These are phyloP conservation scores for Punica granatum DNA, from an alignment of 345 rosid species.

Conservation along the genomic window DNA sequence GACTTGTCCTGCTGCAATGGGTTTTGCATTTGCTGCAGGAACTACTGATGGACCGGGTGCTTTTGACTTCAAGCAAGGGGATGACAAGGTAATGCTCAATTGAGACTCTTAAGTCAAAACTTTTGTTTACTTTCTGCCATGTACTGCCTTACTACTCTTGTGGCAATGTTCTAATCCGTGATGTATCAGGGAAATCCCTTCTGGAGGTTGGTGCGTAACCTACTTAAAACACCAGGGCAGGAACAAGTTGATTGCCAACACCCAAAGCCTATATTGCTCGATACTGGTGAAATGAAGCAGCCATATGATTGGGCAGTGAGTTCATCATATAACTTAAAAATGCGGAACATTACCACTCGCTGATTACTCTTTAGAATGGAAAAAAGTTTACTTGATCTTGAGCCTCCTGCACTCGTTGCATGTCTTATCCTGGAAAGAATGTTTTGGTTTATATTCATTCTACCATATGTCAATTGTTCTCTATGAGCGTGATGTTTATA, in stretches of 20 bases:
- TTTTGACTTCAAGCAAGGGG: slow-evolving; percentile 97
- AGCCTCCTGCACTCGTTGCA: neutral
- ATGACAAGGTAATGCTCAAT: slow-evolving; percentile 48
- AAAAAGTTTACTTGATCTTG: neutral
- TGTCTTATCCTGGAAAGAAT: neutral
- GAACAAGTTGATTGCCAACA: slow-evolving; percentile 73
- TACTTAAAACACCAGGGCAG: slow-evolving; percentile 63
- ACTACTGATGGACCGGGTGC: slow-evolving; percentile 99
- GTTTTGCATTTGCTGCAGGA: slow-evolving; percentile 95
- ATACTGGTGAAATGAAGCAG: slow-evolving; percentile 91
- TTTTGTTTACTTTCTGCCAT: neutral
- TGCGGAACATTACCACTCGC: neutral
- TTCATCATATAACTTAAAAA: slow-evolving; percentile 5
- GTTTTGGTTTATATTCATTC: neutral
- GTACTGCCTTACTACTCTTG: slow-evolving; percentile 3
- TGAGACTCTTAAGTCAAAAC: neutral
- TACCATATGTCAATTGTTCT: neutral
- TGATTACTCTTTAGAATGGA: neutral
- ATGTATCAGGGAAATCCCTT: slow-evolving; percentile 76
- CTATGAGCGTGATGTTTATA: neutral
- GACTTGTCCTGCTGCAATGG: slow-evolving; percentile 99
- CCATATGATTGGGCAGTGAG: slow-evolving; percentile 99
- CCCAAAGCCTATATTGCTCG: slow-evolving; percentile 97
- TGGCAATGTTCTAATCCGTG: neutral
- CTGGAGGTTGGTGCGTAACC: slow-evolving; percentile 76